phyloP scores from a whole-genome alignment of 2,329 filamentous ascomycete genomes.

The Keithomyces neogunnii region DNA sequence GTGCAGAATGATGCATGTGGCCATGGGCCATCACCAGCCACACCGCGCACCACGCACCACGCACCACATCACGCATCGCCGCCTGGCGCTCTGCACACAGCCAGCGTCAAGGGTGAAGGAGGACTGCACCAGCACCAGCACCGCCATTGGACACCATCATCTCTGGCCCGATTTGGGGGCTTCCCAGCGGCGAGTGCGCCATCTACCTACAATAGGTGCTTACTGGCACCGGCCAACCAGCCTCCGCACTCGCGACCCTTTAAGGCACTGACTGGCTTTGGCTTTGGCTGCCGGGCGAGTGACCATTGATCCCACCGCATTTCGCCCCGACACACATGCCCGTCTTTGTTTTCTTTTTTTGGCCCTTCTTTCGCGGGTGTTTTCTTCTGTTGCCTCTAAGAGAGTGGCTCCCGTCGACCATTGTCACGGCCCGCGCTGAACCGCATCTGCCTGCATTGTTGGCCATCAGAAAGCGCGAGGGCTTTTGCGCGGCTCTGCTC shows the following conservation, averaged over 20 bases:
- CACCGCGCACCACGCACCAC: too few species aligned
- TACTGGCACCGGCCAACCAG: too few species aligned
- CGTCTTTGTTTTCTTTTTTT: background rate
- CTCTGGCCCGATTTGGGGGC: too few species aligned
- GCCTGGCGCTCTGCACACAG: too few species aligned
- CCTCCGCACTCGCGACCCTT: background rate
- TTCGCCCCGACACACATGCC: background rate
- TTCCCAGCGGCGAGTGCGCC: too few species aligned
- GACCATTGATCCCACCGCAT: background rate
- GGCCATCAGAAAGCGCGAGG: background rate
- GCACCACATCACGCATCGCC: too few species aligned
- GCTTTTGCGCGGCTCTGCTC: background rate
- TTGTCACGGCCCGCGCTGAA: constrained; percentile 1
- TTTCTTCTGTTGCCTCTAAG: background rate
- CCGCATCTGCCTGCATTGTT: background rate
- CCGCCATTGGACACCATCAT: too few species aligned
- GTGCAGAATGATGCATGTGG: too few species aligned
- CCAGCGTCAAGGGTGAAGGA: too few species aligned
- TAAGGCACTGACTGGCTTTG: background rate
- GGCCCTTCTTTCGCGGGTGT: background rate
- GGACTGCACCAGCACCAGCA: too few species aligned
- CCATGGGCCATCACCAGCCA: too few species aligned
- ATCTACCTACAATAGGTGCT: too few species aligned
- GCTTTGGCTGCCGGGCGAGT: background rate
- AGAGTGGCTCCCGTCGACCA: background rate